Conservation (phyloP, 177 flowering plant genomes). For the Vitis hybrid region DNA sequence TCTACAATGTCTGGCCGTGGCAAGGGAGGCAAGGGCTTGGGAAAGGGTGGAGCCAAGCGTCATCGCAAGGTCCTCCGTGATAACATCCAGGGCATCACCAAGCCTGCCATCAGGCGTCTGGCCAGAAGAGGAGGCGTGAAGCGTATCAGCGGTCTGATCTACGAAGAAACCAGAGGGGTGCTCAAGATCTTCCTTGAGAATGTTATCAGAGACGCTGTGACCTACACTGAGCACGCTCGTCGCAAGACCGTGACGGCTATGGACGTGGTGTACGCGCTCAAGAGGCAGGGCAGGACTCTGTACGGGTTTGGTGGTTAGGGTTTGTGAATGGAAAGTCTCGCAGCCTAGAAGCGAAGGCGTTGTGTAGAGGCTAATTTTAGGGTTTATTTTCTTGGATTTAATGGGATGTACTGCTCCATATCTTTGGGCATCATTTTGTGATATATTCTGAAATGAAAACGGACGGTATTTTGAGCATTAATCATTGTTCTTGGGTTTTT, state of each 20-base stretch:
- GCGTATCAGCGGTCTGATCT: constrained; percentile 24
- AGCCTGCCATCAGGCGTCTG: constrained; percentile 22
- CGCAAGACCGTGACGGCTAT: constrained; percentile 27
- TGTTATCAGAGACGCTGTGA: constrained; percentile 24
- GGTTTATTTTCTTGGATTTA: neutral
- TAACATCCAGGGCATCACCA: constrained; percentile 24
- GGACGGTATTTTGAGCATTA: too few species aligned
- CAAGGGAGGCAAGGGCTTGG: constrained; percentile 23
- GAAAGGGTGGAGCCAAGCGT: constrained; percentile 24
- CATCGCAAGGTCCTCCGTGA: constrained; percentile 24
- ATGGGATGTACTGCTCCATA: too few species aligned
- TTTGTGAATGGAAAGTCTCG: constrained; percentile 1
- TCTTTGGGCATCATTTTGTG: neutral
- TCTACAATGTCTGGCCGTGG: constrained; percentile 22
- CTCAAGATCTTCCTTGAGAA: constrained; percentile 26
- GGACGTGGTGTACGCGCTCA: constrained; percentile 26
- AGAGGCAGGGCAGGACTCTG: constrained; percentile 25
- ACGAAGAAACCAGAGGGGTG: constrained; percentile 22
- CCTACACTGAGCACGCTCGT: constrained; percentile 23
- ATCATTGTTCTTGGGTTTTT: too few species aligned
- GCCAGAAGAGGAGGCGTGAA: constrained; percentile 23
- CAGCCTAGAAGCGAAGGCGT: neutral
- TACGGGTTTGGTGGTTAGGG: constrained; percentile 25
- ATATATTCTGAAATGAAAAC: neutral
- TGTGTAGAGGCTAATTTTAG: neutral